Base-by-base conservation (phyloP, 306 rosid genomes). In the Cucurbita pepo region DNA sequence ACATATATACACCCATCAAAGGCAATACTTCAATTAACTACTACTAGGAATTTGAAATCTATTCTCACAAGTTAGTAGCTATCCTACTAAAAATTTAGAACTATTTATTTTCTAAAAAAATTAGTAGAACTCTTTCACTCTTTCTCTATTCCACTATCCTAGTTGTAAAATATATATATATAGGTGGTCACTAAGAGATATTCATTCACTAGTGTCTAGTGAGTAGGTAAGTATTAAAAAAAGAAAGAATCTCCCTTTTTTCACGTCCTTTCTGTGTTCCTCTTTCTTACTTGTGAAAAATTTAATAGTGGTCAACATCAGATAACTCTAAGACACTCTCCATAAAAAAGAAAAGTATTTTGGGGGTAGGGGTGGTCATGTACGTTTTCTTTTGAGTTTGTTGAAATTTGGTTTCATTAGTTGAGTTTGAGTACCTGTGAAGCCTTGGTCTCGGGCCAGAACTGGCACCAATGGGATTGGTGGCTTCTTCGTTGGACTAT, bases 381-480 rank as follows among this genome's bases (percentile, higher is more conserved):
- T 74, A 4, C 76, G 83, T 56, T 84, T 90, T 81, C 89, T 84
- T 77, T 86, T 90, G 79, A 77, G 79, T 82, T 87, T 87, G 82
- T 78, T 88, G 80, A 90, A 90, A 75, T 75, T 87, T 67, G 96
- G 92, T 73, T 81, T 90, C 73, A 90, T 78, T 66, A 87, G 78
- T 79, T 85, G 89, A 83, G 86, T 79, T 79, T 85, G 89, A 83
- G 86, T 80, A 36, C 80, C 62, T 14, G 74, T 76, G 37, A 38
- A 50, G 77, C 76, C 78, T 75, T 82, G 82, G 73, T 80, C 82
- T 74, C 80, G 66, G 44, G 79, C 74, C 77, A 77, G 82, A 77
- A 44, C 70, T 59, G 85, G 78, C 70, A 79, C 84, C 70, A 72
- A 78, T 47, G 83, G 85, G 44, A 75, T 38, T 8, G 84, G 72